Base-by-base conservation (phyloP, 139 green algal species). In the Chlorella ohadii region DNA sequence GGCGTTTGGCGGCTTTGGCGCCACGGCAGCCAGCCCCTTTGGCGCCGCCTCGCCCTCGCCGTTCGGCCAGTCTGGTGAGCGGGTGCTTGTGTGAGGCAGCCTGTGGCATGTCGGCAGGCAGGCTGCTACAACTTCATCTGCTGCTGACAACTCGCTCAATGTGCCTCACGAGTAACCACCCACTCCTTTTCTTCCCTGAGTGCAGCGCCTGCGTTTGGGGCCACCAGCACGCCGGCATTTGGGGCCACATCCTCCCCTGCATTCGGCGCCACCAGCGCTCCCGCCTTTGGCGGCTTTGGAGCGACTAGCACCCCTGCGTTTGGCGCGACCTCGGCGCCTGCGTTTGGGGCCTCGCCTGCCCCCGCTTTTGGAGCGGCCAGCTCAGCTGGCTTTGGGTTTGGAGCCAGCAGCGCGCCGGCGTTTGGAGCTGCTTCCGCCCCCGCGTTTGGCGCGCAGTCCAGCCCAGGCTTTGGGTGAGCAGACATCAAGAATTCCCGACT, bases 321-420 rank as follows among this genome's bases (percentile, higher is more conserved):
- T 67, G 83, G 74, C 38, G 61, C 76, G 6, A 41, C 77, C 19
- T 77, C 64, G 6, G 82, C 71, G 31, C 47, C 44, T 25, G 66
- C 57, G 0, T 94, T 94, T 76, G 90, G 88, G 22, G 86, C 79
- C 1, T 34, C 82, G 4, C 64, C 72, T 23, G 59, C 85, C n/a
- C 79, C 87, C 15, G 92, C 87, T 4, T 95, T 95, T 89, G 92
- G 89, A n/a, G 61, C 80, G 33, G 59, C 82, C 34, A 79, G 84
- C 9, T 57, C 87, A 13, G 73, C 85, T 5, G 88, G 72, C 0
- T 92, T 92, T 78, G 90, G 90, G 13, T 94, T 94, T 85, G 90
- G 88, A 12, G 87, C 81, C 1, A 47, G 87, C 51, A 88, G 65
- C 22, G 77, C 91, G 2, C 86, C 92, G 5, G 88, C 87, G 27